Percentiles rank a stretch among this genome's conserved stretches.
Evolutionary conservation across 2,329 filamentous ascomycete genomes (phyloP).

Genomic region (Exserohilum turcica): DNA sequence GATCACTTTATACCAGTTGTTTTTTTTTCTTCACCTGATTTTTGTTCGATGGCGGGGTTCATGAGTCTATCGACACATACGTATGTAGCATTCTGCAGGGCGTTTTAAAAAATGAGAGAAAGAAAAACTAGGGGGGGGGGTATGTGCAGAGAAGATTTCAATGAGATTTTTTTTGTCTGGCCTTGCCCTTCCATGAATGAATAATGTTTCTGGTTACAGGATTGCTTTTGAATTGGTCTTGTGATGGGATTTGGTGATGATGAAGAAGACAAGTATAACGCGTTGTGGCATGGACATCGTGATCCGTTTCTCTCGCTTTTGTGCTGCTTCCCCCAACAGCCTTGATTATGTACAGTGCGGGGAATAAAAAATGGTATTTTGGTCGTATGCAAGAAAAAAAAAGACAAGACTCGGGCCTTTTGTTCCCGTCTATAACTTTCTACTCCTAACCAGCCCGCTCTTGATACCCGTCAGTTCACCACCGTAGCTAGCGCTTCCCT

Average conservation of each 20-base stretch:
- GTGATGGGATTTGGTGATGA: too few relatives aligned
- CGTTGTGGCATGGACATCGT: background rate
- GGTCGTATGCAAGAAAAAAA: too few relatives aligned
- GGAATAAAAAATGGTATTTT: too few relatives aligned
- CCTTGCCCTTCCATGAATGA: background rate
- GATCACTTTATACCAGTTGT: too few relatives aligned
- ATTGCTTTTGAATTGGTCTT: too few relatives aligned
- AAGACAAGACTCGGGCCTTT: background rate
- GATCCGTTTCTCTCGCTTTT: background rate
- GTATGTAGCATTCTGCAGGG: conserved; percentile 1
- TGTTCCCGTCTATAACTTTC: conserved; percentile 69
- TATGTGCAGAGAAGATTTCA: background rate
- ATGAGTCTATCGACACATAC: too few relatives aligned
- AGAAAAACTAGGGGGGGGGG: background rate
- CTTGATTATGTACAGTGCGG: too few relatives aligned
- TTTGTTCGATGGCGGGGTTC: too few relatives aligned
- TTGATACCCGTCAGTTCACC: conserved; percentile 97
- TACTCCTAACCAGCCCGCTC: conserved; percentile 87
- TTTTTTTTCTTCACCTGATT: background rate
- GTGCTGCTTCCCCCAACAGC: too few relatives aligned
- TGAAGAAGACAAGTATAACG: too few relatives aligned
- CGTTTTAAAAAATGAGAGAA: background rate
- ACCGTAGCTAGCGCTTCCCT: conserved; percentile 66
- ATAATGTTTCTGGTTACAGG: background rate
- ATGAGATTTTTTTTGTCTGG: background rate